Evolutionary conservation across 2,329 filamentous ascomycete genomes (phyloP).

Genomic region (Teratosphaeria pseudoeucalypti): DNA sequence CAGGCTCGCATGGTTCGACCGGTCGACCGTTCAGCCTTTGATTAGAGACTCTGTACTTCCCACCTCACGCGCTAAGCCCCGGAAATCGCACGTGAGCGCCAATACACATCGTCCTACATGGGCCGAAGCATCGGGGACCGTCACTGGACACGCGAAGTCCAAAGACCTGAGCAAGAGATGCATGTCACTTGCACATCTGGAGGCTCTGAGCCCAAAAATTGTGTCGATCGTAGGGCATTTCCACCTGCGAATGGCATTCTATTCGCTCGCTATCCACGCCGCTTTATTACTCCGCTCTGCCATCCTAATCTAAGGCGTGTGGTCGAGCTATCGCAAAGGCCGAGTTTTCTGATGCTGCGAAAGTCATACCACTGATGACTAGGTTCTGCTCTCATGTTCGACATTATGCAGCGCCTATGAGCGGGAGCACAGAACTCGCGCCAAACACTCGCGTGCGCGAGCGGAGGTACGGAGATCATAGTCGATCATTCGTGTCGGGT

Average conservation of each 20-base stretch:
- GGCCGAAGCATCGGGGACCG: background rate
- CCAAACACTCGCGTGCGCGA: background rate
- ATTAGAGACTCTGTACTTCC: too few species aligned
- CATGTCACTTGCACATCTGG: background rate
- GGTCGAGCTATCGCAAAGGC: background rate
- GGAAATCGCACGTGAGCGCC: background rate
- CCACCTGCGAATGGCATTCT: background rate
- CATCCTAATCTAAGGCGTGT: background rate
- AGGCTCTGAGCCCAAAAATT: background rate
- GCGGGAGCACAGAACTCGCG: too few species aligned
- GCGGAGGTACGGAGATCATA: background rate
- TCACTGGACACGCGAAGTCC: background rate
- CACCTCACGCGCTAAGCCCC: too few species aligned
- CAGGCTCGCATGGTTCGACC: background rate
- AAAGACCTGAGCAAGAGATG: background rate
- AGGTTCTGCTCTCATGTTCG: too few species aligned
- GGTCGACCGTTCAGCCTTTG: background rate
- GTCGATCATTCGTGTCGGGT: background rate
- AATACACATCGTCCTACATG: background rate
- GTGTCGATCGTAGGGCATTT: background rate
- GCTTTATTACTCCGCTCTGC: too few species aligned
- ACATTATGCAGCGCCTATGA: background rate
- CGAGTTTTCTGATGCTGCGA: background rate
- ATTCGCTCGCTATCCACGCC: too few species aligned
- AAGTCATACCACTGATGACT: background rate